Percentiles rank a stretch among this genome's conserved stretches.
These are phyloP conservation scores for Chlorella sp. DNA, from an alignment of 139 green algal genomes.

Conservation along the genomic window DNA sequence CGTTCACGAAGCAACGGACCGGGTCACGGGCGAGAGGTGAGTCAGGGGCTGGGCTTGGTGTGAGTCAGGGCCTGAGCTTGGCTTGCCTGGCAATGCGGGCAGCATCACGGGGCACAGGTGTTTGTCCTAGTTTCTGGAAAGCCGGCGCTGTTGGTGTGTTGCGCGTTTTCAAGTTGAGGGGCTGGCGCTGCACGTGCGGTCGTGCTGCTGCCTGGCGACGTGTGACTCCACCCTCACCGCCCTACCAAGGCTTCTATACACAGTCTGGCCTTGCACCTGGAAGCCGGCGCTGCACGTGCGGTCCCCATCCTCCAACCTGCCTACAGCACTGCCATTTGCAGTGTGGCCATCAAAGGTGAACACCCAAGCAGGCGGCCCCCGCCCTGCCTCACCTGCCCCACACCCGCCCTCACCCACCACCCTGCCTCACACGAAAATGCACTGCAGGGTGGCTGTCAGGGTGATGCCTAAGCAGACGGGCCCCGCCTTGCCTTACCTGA, in stretches of 20 bases:
- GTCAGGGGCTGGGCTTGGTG: background rate
- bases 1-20: conserved; percentile 34
- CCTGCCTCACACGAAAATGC: background rate
- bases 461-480: background rate
- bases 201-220: background rate
- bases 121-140: too few relatives aligned
- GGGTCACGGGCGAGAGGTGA: conserved; percentile 36
- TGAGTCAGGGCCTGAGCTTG: too few relatives aligned
- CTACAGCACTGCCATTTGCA: background rate
- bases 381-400: background rate
- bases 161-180: background rate
- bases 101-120: too few relatives aligned
- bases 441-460: conserved; percentile 64
- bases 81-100: too few relatives aligned
- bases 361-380: too few relatives aligned
- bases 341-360: background rate
- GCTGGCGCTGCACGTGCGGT: background rate
- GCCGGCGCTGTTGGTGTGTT: background rate
- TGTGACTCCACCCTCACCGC: background rate
- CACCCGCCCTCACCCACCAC: too few relatives aligned
- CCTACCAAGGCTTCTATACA: background rate
- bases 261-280: too few relatives aligned
- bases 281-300: too few relatives aligned
- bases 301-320: too few relatives aligned
- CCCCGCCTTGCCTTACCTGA: background rate